Base-by-base conservation (phyloP, 1,139 yeast species). In the Torulaspora pretoriensis region DNA sequence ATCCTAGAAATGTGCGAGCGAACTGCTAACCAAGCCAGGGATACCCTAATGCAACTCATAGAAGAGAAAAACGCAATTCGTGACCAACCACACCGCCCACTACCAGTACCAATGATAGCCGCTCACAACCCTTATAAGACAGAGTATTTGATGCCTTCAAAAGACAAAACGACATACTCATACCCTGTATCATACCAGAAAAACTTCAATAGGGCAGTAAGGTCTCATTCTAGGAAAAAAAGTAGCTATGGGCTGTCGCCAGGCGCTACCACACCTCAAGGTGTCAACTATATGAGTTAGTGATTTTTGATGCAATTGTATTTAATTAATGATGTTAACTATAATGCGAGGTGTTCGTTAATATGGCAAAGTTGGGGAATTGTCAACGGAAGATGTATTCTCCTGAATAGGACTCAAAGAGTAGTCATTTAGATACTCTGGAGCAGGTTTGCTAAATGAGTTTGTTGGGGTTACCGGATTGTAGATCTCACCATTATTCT, bases 391-490 rank as follows among this genome's bases (percentile, higher is more conserved):
- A 3, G 60, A 46, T 7, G 58, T 39, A 10, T 47, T 49, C 40
- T 64, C 68, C 40, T 63, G 65, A 16, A 64, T 64, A 2, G 68
- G 68, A 45, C 68, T 64, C 27, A 64, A 43, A 3, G 63, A 57
- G 19, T 48, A 47, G 6, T 50, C 57, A 25, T 48, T 48, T 4
- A 47, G 25, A 29, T 54, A 56, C n/a, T 49, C 53, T 4, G 64
- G 59, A 1, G 54, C 48, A 3, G 64, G 63, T 27, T 52, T 51
- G 10, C 47, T 46, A 42, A 54, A 56, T 1, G 57, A 49, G 33
- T 47, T 53, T 8, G 55, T 43, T 2, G 54, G 59, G 4, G 53
- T 54, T 6, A 46, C 42, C 3, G 53, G 51, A 30, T 32, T 31
- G 30, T 31, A 36, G 10, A 24, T 30, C 22, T 35, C 44, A 9